Conservation (phyloP, 331 rosid genomes). For the Rhamnella rubrinervis region DNA sequence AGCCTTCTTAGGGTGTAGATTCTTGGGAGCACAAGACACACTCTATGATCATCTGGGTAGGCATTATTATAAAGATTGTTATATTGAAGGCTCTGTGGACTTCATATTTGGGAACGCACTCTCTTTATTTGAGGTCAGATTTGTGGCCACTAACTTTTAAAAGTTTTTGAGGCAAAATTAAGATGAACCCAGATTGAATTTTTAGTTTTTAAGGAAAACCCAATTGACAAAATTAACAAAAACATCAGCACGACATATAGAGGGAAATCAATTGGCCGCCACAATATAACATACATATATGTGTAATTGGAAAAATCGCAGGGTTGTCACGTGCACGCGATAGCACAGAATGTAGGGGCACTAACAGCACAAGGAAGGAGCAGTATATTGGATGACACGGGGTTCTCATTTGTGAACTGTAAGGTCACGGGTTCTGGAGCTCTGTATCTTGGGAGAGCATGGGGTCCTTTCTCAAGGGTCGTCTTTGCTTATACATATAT, state of each 20-base stretch:
- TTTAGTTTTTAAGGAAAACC: too few species aligned
- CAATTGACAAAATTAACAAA: too few species aligned
- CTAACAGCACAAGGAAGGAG: conserved; percentile 92
- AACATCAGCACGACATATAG: too few species aligned
- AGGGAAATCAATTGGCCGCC: too few species aligned
- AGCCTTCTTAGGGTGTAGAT: conserved; percentile 66
- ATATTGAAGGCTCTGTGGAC: conserved; percentile 95
- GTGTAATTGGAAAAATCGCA: conserved; percentile 17
- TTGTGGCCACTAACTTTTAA: background rate
- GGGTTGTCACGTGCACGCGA: conserved; percentile 97
- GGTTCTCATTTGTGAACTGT: conserved; percentile 94
- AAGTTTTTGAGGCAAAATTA: background rate
- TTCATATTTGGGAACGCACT: conserved; percentile 94
- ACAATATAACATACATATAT: background rate
- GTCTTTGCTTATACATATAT: conserved; percentile 84
- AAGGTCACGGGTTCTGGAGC: conserved; percentile 99
- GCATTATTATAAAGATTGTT: conserved; percentile 92
- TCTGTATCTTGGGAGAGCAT: conserved; percentile 91
- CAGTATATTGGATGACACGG: conserved; percentile 79
- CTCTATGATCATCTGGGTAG: conserved; percentile 87
- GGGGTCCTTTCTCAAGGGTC: conserved; percentile 97
- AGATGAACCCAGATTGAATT: background rate
- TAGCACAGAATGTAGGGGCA: conserved; percentile 73
- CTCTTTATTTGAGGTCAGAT: conserved; percentile 73
- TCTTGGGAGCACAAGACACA: conserved; percentile 95